phyloP scores from a whole-genome alignment of 805 yeast species.

The Hanseniaspora thailandica region DNA sequence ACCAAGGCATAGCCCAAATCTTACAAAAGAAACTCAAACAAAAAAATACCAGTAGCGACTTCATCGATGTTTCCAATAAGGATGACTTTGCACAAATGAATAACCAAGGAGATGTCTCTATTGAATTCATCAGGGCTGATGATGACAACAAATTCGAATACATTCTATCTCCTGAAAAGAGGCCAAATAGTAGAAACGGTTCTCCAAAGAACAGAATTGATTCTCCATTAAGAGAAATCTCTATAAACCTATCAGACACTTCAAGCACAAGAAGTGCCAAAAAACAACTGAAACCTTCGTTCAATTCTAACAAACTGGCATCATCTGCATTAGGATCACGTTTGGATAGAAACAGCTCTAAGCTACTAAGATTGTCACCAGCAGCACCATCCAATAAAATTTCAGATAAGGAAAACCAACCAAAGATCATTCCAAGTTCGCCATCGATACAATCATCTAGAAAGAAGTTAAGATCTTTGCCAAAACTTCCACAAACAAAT shows the following conservation, averaged over 20 bases:
- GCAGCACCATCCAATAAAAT: not conserved
- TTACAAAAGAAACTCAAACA: not conserved
- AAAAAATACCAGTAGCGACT: not conserved
- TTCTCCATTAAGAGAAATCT: conserved; percentile 10
- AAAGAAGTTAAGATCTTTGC: conserved; percentile 8
- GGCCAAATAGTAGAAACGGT: not conserved
- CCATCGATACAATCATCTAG: conserved; percentile 11
- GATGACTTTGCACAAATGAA: conserved; percentile 1
- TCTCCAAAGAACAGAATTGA: conserved; percentile 7
- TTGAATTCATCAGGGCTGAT: conserved; percentile 10
- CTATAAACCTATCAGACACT: conserved; percentile 6
- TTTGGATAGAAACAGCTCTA: conserved; percentile 11
- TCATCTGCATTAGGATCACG: conserved; percentile 1
- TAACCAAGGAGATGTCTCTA: conserved; percentile 3
- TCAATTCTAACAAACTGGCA: not conserved
- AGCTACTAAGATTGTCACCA: conserved; percentile 8
- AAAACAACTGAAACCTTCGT: not conserved
- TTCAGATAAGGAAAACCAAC: conserved; percentile 6
- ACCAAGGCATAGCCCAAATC: not conserved
- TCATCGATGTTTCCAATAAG: not conserved
- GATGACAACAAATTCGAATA: not conserved
- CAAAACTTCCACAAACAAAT: conserved; percentile 3
- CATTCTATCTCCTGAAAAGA: conserved; percentile 6
- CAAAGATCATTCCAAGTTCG: conserved; percentile 5
- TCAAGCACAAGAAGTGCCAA: conserved; percentile 1